Evolutionary conservation across 495 filamentous ascomycete genomes (phyloP), one percentile per base, ranked within the genome.

Genomic region (Penicillium chermesinum): DNA sequence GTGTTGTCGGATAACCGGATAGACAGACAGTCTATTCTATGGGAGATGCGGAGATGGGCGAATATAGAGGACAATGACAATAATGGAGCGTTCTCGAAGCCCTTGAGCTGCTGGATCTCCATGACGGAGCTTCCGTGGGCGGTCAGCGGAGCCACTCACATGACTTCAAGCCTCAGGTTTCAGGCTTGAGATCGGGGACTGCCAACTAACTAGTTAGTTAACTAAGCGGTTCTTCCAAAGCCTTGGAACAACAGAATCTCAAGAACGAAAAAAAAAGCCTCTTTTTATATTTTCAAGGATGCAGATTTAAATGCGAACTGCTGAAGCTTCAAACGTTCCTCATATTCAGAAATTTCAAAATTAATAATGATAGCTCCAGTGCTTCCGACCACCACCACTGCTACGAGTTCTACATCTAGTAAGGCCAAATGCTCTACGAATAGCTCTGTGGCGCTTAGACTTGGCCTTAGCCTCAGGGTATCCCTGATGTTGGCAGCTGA

Each of bases 41-140:
- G 15, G 17, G 49, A n/a, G 40, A 10, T 54, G 45, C n/a, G 46
- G 41, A 15, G 34, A 37, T 32, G 32, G 45, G 37, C 25, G 19
- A n/a, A n/a, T n/a, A n/a, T n/a, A 27, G 33, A 46, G 7, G 19
- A 18, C 45, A 54, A 46, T 27, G 41, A 39, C 21, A 52, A 36
- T 38, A 46, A 41, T 46, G 37, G 36, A 42, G 39, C 36, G 52
- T 48, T 59, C 46, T 42, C 30, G 41, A 51, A 48, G 30, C 42
- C 33, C 30, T 44, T 20, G 30, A 44, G 25, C 25, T 30, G 25
- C 4, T 30, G 4, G 25, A 30, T 30, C 25, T 30, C 25, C 44
- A 61, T 63, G 60, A 61, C 60, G 60, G 60, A 63, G 60, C 60
- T 63, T 30, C 41, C 38, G 53, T 46, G 53, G 60, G 60, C 60